A percentile compares a stretch with the other conserved stretches of the same genome.
These are phyloP conservation scores for Benincasa hispida DNA, from an alignment of 306 rosid species.

Conservation along the genomic window DNA sequence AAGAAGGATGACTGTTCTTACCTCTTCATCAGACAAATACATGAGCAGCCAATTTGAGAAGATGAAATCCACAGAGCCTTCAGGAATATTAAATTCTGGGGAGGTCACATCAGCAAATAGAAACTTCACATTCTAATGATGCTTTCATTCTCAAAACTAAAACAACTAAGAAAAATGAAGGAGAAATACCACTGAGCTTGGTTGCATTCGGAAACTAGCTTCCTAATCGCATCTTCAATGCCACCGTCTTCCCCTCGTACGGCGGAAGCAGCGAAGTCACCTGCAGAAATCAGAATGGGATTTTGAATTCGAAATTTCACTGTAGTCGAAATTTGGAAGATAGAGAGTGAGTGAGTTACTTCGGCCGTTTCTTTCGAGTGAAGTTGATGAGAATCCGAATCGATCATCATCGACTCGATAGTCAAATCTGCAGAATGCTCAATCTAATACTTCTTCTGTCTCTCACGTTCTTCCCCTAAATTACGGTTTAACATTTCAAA, in stretches of 20 bases:
- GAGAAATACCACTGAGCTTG: neutral
- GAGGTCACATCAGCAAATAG: conserved; percentile 79
- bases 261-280: conserved; percentile 60
- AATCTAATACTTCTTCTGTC: conserved; percentile 68
- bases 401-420: conserved; percentile 85
- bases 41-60: conserved; percentile 92
- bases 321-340: neutral
- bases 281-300: conserved; percentile 16
- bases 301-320: neutral
- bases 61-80: conserved; percentile 58
- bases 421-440: conserved; percentile 57
- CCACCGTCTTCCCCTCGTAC: conserved; percentile 63
- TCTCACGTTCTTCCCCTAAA: conserved; percentile 39
- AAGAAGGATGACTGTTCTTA: conserved; percentile 6
- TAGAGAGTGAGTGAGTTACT: conserved; percentile 18
- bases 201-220: conserved; percentile 26
- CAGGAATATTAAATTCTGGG: conserved; percentile 44
- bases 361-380: conserved; percentile 87
- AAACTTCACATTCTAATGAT: conserved; percentile 62
- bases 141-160: conserved; percentile 52
- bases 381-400: conserved; percentile 48
- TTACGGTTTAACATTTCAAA: neutral
- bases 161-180: neutral
- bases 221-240: conserved; percentile 68
- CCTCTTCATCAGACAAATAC: conserved; percentile 90